phyloP scores from a whole-genome alignment of 345 rosid species.

The Eucalyptus tenuipes region DNA sequence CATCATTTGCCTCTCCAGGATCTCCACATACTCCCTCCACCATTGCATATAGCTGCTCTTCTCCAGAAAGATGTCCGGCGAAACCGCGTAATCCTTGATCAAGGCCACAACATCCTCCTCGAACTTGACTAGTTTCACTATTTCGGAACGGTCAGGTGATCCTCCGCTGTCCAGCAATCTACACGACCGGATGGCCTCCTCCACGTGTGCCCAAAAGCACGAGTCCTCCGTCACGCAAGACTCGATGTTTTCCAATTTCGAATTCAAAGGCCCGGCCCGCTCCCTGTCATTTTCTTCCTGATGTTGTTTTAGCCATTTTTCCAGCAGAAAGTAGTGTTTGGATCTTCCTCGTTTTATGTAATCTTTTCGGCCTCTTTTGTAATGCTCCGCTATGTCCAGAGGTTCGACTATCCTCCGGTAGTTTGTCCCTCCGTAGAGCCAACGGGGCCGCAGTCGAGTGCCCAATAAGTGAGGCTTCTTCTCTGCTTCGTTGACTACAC shows the following conservation, averaged over 20 bases:
- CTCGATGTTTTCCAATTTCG: background rate
- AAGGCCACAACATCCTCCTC: background rate
- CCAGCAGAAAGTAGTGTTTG: slow-evolving; percentile 23
- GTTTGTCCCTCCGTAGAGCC: slow-evolving; percentile 27
- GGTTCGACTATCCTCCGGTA: slow-evolving; percentile 74
- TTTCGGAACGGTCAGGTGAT: too few species aligned
- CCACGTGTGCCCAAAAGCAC: slow-evolving; percentile 20
- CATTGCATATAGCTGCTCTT: background rate
- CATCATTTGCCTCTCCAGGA: background rate
- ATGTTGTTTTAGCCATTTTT: slow-evolving; percentile 20
- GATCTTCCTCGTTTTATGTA: slow-evolving; percentile 30
- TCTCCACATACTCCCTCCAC: background rate
- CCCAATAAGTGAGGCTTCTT: slow-evolving; percentile 31
- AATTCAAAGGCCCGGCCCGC: background rate
- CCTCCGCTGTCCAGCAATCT: background rate
- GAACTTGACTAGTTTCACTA: fast-evolving
- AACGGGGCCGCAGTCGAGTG: slow-evolving; percentile 4
- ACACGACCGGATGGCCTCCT: background rate
- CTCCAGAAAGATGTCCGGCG: background rate
- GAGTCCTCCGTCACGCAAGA: slow-evolving; percentile 34
- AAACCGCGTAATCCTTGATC: background rate
- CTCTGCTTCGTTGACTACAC: slow-evolving; percentile 31
- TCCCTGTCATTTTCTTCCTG: too few species aligned
- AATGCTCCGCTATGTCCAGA: slow-evolving; percentile 57
- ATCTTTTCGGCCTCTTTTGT: background rate